Evolutionary conservation across 2,329 filamentous ascomycete species (phyloP).

Genomic region (Chalara sp.): DNA sequence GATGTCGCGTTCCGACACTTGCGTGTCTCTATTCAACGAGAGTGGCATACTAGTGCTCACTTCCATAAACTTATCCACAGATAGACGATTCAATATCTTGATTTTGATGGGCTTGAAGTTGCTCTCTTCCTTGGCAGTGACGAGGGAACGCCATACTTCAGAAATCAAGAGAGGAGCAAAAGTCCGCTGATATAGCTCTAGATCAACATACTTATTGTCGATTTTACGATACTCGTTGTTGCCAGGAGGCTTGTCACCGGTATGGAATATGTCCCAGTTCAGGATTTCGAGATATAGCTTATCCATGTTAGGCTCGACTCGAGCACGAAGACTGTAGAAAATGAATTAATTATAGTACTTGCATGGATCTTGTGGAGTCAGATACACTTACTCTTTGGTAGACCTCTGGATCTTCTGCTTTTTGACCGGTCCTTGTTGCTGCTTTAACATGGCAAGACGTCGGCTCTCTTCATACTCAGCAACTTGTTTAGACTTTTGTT

Average conservation of each 20-base stretch:
- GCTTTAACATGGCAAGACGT: conserved; percentile 42
- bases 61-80: conserved; percentile 88
- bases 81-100: conserved; percentile 80
- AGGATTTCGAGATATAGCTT: conserved; percentile 79
- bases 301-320: conserved; percentile 83
- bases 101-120: conserved; percentile 77
- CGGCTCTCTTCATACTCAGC: conserved; percentile 39
- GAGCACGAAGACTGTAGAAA: conserved; percentile 62
- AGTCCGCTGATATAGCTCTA: conserved; percentile 74
- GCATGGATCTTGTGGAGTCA: too few relatives aligned
- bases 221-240: conserved; percentile 69
- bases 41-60: conserved; percentile 77
- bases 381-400: conserved; percentile 56
- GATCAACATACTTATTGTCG: conserved; percentile 68
- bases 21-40: conserved; percentile 62
- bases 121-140: conserved; percentile 82
- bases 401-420: conserved; percentile 76
- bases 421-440: conserved; percentile 65
- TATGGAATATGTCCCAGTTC: conserved; percentile 91
- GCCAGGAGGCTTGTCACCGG: conserved; percentile 77
- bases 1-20: conserved; percentile 78
- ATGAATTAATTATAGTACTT: too few relatives aligned
- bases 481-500: conserved; percentile 27
- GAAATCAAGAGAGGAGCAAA: conserved; percentile 87
- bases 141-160: conserved; percentile 93